Conservation (phyloP, 164 flowering plant genomes). For the Magnolia sinica region DNA sequence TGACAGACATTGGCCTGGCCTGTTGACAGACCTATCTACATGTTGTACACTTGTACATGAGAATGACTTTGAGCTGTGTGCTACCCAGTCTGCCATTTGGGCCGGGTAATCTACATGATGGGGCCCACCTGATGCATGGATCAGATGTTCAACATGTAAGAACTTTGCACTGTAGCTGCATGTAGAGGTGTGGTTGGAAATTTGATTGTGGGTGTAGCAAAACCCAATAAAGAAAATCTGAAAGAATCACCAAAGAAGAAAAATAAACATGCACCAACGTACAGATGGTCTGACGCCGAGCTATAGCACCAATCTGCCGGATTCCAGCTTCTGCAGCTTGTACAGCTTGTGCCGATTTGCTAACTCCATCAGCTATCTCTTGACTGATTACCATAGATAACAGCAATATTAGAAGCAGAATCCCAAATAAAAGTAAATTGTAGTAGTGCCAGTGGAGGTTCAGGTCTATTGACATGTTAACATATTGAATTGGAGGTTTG, state of each 20-base stretch:
- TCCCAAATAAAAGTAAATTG: background rate
- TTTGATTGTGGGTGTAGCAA: too few species aligned
- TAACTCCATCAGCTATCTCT: constrained; percentile 84
- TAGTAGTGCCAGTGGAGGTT: too few species aligned
- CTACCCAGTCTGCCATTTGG: background rate
- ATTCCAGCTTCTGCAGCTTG: constrained; percentile 92
- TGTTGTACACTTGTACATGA: too few species aligned
- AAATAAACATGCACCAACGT: constrained; percentile 23
- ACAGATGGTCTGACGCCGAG: constrained; percentile 76
- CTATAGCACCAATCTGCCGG: constrained; percentile 65
- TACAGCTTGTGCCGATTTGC: constrained; percentile 77
- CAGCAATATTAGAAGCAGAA: background rate
- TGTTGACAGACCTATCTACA: too few species aligned
- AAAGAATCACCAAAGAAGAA: background rate
- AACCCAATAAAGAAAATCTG: background rate
- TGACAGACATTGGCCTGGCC: too few species aligned
- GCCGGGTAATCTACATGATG: background rate
- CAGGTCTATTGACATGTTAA: too few species aligned
- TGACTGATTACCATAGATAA: constrained; percentile 47
- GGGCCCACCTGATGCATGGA: background rate
- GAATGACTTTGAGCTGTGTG: too few species aligned
- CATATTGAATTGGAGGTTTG: too few species aligned
- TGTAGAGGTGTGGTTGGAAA: too few species aligned
- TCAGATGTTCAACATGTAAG: background rate
- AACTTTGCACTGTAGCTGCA: too few species aligned